Percentiles rank a stretch among this genome's conserved stretches.
phyloP scores from a whole-genome alignment of 1,284 basidiomycete species.

The Tilletia horrida region DNA sequence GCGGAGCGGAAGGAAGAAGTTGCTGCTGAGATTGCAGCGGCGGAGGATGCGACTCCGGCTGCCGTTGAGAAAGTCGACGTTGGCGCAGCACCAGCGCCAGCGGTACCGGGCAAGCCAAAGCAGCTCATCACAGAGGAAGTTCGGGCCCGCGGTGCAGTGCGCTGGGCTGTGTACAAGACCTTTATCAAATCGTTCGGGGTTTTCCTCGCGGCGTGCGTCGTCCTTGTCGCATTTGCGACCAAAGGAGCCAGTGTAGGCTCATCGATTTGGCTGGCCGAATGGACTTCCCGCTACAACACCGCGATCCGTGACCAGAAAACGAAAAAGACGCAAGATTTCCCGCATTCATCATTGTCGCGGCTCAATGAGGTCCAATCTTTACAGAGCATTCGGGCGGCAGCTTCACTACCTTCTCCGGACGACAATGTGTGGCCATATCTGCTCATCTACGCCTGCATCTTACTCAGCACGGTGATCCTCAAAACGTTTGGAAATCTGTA shows the following conservation, averaged over 20 bases:
- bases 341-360: too few species aligned
- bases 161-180: neutral
- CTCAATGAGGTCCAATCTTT: too few species aligned
- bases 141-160: constrained; percentile 1
- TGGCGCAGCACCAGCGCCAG: neutral
- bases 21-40: constrained; percentile 24
- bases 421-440: neutral
- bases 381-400: too few species aligned
- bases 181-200: neutral
- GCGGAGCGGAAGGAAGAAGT: constrained; percentile 58
- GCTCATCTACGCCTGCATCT: neutral
- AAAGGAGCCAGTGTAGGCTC: neutral
- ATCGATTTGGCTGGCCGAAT: constrained; percentile 10
- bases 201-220: neutral
- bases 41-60: constrained; percentile 18
- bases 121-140: constrained; percentile 9
- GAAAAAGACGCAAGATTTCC: too few species aligned
- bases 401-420: too few species aligned
- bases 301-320: neutral
- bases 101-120: constrained; percentile 1
- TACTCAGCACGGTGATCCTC: neutral
- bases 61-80: constrained; percentile 18
- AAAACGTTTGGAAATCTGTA: neutral
- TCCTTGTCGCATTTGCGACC: neutral
- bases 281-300: neutral